Percentiles rank a stretch among this genome's conserved stretches.
Conservation (phyloP, 2,329 filamentous ascomycete species). For the Phialophora expanda region DNA sequence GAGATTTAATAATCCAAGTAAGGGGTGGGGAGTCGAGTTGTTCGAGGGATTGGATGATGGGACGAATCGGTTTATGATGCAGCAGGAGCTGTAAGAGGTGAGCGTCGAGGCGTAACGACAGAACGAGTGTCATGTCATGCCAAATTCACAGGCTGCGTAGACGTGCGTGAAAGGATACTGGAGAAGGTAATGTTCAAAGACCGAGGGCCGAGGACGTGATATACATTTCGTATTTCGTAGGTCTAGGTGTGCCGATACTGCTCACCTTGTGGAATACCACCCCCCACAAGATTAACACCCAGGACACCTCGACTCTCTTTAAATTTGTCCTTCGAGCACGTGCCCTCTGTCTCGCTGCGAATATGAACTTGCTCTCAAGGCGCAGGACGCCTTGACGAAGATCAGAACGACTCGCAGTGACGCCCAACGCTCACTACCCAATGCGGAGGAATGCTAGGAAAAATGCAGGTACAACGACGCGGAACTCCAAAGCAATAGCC, state of each 20-base stretch:
- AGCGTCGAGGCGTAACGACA: not conserved
- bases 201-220: not conserved
- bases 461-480: constrained; percentile 7
- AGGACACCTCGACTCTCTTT: not conserved
- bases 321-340: not conserved
- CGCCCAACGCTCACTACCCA: constrained; percentile 16
- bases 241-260: not conserved
- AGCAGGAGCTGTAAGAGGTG: constrained; percentile 5
- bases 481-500: constrained; percentile 20
- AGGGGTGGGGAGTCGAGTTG: constrained; percentile 49
- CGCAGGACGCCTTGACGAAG: not conserved
- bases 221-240: constrained; percentile 5
- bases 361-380: not conserved
- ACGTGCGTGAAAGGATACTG: not conserved
- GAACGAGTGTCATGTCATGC: not conserved
- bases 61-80: constrained; percentile 25
- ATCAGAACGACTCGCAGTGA: constrained; percentile 8
- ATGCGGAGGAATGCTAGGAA: constrained; percentile 8
- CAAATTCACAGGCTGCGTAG: not conserved
- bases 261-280: not conserved
- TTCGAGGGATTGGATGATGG: constrained; percentile 51
- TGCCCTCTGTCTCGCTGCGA: not conserved
- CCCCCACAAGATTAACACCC: not conserved
- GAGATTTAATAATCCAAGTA: constrained; percentile 51
- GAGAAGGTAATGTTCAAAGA: not conserved